Base-by-base conservation (phyloP, 2,329 filamentous ascomycete genomes). In the Fusarium humuli region DNA sequence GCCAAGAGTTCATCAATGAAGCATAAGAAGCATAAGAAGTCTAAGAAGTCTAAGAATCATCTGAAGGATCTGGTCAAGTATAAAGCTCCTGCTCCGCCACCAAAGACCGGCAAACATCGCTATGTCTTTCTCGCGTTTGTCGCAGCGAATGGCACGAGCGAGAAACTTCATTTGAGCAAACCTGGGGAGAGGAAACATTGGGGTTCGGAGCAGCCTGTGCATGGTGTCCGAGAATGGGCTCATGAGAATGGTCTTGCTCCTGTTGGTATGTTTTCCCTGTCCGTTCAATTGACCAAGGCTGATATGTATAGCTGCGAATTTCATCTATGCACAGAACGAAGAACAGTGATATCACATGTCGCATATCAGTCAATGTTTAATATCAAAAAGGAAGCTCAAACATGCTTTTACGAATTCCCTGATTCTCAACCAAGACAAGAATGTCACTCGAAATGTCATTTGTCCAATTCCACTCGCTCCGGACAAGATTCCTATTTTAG, bases 181-280 rank as follows among this genome's bases (percentile, higher is more conserved):
- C 72, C 72, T 13, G 42, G 55, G 10, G 67, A 57, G 5, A 57
- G 72, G 7, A 65, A 67, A 12, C 72, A 69, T 13, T 74, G 72
- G 72, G 72, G 72, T 5, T 65, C 61, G 1, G 49, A 71, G 1
- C 32, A 69, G 40, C 27, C 59, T 30, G 65, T 53, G 6, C 41
- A 67, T n/a, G 72, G 72, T 0, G 72, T 73, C 0, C 61, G 70
- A 8, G 62, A 73, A 2, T 74, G 72, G 72, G 72, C 72, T 18
- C 30, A 57, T 46, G 53, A 46, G 7, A 64, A 74, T 41, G 67
- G 67, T 5, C 72, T 74, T 52, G 45, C 69, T 48, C 72, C 72
- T 20, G 48, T 74, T 20, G 72, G 72, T 74, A 48, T 41, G 70
- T 47, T 13, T 6, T 18, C 47, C 3, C 1, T 18, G 12, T 32